Conservation (phyloP, 164 flowering plant species). For the Paratinospora sagittata region DNA sequence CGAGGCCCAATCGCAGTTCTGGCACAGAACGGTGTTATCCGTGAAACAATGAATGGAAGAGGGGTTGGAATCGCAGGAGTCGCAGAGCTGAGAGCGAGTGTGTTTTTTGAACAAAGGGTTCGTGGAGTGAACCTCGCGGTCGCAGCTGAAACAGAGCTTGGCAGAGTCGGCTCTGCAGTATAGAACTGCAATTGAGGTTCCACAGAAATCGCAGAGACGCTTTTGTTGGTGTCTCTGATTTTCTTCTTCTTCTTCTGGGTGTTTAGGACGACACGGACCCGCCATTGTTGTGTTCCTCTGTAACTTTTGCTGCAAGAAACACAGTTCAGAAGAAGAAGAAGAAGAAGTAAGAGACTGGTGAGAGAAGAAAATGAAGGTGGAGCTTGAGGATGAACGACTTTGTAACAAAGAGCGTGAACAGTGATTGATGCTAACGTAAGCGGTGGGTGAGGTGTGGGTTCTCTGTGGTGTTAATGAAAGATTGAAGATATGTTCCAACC, state of each 20-base stretch:
- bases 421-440: too few species aligned
- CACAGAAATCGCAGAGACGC: constrained; percentile 68
- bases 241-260: not conserved
- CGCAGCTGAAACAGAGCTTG: constrained; percentile 71
- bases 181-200: constrained; percentile 40
- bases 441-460: too few species aligned
- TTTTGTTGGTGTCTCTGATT: not conserved
- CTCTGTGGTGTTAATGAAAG: too few species aligned
- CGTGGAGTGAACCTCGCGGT: constrained; percentile 64
- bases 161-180: constrained; percentile 88
- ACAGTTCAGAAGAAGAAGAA: too few species aligned
- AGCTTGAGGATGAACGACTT: too few species aligned
- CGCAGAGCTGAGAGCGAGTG: constrained; percentile 63
- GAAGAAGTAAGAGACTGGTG: too few species aligned
- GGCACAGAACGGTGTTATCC: constrained; percentile 51
- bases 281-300: too few species aligned
- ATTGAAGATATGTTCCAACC: too few species aligned
- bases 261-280: too few species aligned
- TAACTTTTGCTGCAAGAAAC: too few species aligned
- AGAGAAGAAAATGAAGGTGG: too few species aligned
- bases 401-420: too few species aligned
- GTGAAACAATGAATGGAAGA: constrained; percentile 60
- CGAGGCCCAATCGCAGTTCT: constrained; percentile 74
- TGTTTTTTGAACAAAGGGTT: constrained; percentile 68
- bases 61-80: constrained; percentile 48